A percentile compares a stretch with the other conserved stretches of the same genome.
Evolutionary conservation across 2,329 filamentous ascomycete species (phyloP).

Genomic region (Fusarium sp.): DNA sequence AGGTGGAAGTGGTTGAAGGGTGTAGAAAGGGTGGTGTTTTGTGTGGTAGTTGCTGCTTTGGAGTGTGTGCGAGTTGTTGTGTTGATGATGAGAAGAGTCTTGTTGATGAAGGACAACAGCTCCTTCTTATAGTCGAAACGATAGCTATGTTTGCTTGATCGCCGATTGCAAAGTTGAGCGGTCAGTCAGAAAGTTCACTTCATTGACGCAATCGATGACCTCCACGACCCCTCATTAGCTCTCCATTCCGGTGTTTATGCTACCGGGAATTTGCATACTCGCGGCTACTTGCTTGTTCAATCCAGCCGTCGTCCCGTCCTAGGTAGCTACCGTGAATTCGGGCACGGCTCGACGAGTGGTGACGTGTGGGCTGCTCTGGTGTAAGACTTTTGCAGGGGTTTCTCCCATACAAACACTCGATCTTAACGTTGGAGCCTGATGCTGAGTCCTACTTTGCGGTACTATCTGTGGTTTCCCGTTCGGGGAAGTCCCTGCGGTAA

Average conservation of each 20-base stretch:
- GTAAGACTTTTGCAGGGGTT: constrained; percentile 17
- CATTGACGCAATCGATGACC: constrained; percentile 44
- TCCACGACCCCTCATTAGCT: neutral
- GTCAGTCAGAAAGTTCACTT: constrained; percentile 8
- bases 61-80: constrained; percentile 2
- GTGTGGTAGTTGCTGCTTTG: constrained; percentile 4
- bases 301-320: neutral
- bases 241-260: neutral
- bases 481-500: neutral
- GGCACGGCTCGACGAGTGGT: constrained; percentile 10
- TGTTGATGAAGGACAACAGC: neutral
- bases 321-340: neutral
- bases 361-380: constrained; percentile 18
- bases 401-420: constrained; percentile 5
- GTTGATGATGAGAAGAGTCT: neutral
- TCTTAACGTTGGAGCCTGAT: constrained; percentile 3
- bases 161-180: constrained; percentile 1
- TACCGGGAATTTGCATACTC: constrained; percentile 10
- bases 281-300: constrained; percentile 13
- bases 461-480: neutral
- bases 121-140: constrained; percentile 35
- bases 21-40: neutral
- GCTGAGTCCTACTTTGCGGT: neutral
- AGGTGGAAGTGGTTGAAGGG: constrained; percentile 28
- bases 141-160: constrained; percentile 4